Conservation (phyloP, 495 filamentous ascomycete species). For the Penicillium desertorum region DNA sequence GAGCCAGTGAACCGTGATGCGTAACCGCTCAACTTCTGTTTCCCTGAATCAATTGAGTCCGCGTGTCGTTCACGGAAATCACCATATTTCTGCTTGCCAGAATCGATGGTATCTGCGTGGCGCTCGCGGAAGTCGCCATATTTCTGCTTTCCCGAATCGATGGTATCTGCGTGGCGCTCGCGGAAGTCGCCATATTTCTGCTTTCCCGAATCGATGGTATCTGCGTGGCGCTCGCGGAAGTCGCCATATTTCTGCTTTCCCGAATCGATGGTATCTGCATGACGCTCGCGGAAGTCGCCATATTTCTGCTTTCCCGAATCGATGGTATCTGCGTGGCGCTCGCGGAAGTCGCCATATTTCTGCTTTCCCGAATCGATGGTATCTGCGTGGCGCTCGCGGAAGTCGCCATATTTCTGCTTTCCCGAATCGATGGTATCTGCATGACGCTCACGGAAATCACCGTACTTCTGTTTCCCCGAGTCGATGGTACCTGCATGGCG, state of each 20-base stretch:
- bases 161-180: constrained; percentile 6
- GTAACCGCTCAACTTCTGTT: constrained; percentile 5
- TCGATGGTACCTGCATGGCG: constrained; percentile 70
- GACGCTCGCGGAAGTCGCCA: constrained; percentile 67
- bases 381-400: constrained; percentile 30
- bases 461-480: constrained; percentile 58
- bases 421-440: constrained; percentile 67
- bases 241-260: constrained; percentile 61
- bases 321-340: constrained; percentile 7
- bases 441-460: constrained; percentile 61
- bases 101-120: constrained; percentile 5
- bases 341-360: constrained; percentile 7
- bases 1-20: constrained; percentile 8
- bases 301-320: constrained; percentile 8
- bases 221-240: constrained; percentile 61
- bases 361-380: constrained; percentile 1
- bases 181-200: constrained; percentile 60
- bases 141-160: background rate
- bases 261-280: constrained; percentile 67
- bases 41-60: constrained; percentile 5
- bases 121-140: constrained; percentile 11
- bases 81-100: constrained; percentile 8
- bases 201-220: constrained; percentile 65
- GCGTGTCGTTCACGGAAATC: constrained; percentile 12
- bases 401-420: constrained; percentile 58